Evolutionary conservation across 306 rosid species (phyloP), one percentile per base, ranked within the genome.

Genomic region (Citrullus mucosospermus): DNA sequence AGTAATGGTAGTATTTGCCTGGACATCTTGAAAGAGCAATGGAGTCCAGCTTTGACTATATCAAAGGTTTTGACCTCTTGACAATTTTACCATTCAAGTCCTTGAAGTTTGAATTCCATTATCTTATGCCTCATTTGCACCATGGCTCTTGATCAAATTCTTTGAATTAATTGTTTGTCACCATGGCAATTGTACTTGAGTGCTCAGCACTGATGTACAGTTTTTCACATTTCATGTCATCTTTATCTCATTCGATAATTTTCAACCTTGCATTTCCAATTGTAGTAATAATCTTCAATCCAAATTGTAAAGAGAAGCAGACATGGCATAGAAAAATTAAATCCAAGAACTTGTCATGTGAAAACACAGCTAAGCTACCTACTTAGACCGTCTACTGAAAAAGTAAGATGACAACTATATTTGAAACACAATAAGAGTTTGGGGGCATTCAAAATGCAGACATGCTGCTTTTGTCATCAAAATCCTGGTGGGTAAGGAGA

Each of bases 1-100:
- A 92, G 96, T 95, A 92, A 92, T 28, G 93, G 97, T 66, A 92
- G 96, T 80, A 90, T 92, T 63, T 92, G 97, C 84, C 93, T 92
- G 38, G 97, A 90, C 80, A 90, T 92, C 88, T 85, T 92, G 83
- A 92, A 90, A 88, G 93, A 89, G 83, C 92, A 92, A 60, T 89
- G 96, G 97, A 89, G 97, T 78, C 93, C 96, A 28, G 97, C 96
- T 50, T 85, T 92, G 84, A 90, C 92, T 32, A 88, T 92, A 78
- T 89, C 96, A 67, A 90, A 90, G 97, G 93, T 92, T 79, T 81
- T 79, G 76, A 46, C 57, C 78, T 87, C 78, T 28, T 67, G 62
- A 73, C 77, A 28, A 30, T 48, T 73, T 51, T 71, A 28, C 20
- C 76, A 71, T 71, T 48, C 7, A 48, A 22, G 13, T 32, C 77